These are phyloP conservation scores for Withania somnifera DNA, from an alignment of 305 asterid genomes.

Conservation along the genomic window DNA sequence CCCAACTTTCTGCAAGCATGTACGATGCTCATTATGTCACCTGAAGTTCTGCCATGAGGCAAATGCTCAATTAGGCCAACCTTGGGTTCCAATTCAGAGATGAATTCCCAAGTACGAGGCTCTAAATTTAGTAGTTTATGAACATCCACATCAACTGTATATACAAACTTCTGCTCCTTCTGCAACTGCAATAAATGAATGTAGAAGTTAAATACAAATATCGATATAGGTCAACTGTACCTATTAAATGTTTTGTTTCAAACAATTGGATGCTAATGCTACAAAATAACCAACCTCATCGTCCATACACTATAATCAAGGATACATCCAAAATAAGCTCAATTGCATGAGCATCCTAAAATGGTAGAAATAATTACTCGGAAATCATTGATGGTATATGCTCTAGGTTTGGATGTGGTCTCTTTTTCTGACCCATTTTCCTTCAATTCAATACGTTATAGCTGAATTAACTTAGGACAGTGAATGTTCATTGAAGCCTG, in stretches of 20 bases:
- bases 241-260: neutral
- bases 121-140: constrained; percentile 50
- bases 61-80: constrained; percentile 65
- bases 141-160: constrained; percentile 82
- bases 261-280: neutral
- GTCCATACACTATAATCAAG: neutral
- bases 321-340: neutral
- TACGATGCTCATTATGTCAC: constrained; percentile 50
- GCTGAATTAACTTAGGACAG: neutral
- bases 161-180: constrained; percentile 82
- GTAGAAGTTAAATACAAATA: neutral
- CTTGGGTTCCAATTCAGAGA: constrained; percentile 73
- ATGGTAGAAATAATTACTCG: neutral
- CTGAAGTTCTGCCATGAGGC: constrained; percentile 26
- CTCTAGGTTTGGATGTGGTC: neutral
- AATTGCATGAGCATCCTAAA: neutral
- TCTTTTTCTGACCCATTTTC: neutral
- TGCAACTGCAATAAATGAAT: constrained; percentile 26
- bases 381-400: neutral
- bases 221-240: neutral
- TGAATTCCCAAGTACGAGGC: constrained; percentile 80
- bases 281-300: neutral
- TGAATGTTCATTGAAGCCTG: neutral
- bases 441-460: neutral
- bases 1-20: constrained; percentile 20